Evolutionary conservation across 768 basidiomycete species (phyloP).

Genomic region (Astraeus odoratus): DNA sequence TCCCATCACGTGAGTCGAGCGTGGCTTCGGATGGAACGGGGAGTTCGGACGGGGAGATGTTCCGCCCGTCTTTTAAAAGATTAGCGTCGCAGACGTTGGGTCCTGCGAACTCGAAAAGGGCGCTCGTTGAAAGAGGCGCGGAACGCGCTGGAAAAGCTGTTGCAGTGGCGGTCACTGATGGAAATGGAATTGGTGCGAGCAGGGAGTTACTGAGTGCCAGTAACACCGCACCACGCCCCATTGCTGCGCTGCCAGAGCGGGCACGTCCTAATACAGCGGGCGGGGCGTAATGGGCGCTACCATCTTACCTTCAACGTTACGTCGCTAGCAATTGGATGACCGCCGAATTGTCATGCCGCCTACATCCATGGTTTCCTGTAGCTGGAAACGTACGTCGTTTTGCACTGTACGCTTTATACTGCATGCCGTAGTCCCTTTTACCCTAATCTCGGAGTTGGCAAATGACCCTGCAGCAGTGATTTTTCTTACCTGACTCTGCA

Average conservation of each 20-base stretch:
- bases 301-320: too few relatives aligned
- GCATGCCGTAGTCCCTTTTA: background rate
- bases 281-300: background rate
- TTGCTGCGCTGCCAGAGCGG: slow-evolving; percentile 26
- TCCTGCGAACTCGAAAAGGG: slow-evolving; percentile 49
- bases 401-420: too few relatives aligned
- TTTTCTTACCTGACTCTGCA: too few relatives aligned
- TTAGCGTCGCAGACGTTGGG: slow-evolving; percentile 69
- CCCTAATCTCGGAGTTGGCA: background rate
- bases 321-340: background rate
- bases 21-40: slow-evolving; percentile 27
- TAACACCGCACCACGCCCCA: slow-evolving; percentile 19
- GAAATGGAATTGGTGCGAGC: background rate
- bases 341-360: background rate
- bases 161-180: slow-evolving; percentile 11
- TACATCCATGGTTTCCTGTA: too few relatives aligned
- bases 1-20: slow-evolving; percentile 25
- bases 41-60: slow-evolving; percentile 25
- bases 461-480: too few relatives aligned
- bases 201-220: slow-evolving; percentile 5
- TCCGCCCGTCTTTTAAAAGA: slow-evolving; percentile 65
- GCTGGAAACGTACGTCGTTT: too few relatives aligned
- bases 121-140: slow-evolving; percentile 29
- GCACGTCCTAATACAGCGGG: slow-evolving; percentile 14
- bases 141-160: slow-evolving; percentile 27